phyloP scores from a whole-genome alignment of 495 filamentous ascomycete species.

The Lineolata rhizophorae region DNA sequence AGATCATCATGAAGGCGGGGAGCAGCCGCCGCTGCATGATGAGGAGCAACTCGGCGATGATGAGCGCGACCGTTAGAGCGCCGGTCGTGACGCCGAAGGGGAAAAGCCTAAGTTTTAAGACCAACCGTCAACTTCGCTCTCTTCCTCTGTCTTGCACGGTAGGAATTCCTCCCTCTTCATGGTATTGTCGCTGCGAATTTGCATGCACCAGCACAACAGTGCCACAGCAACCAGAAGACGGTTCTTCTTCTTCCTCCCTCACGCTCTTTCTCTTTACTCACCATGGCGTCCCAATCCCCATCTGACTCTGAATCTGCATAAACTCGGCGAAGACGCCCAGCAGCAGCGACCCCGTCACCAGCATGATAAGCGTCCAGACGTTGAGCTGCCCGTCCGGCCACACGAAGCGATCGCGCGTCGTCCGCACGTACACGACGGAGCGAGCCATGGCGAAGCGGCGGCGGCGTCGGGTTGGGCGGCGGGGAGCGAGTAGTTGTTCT shows the following conservation, averaged over 20 bases:
- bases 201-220: not conserved
- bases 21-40: constrained; percentile 51
- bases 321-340: constrained; percentile 79
- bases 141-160: not conserved
- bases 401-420: not conserved
- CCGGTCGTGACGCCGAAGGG: constrained; percentile 56
- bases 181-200: not conserved
- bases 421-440: not conserved
- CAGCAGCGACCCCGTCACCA: constrained; percentile 53
- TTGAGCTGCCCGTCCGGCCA: constrained; percentile 91
- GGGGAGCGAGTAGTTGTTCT: no score
- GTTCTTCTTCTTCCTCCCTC: no score
- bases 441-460: not conserved
- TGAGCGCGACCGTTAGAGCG: constrained; percentile 18
- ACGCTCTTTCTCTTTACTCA: no score
- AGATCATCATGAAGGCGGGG: constrained; percentile 73
- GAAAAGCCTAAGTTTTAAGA: constrained; percentile 47
- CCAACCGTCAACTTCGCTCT: not conserved
- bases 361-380: constrained; percentile 76
- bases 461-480: no score
- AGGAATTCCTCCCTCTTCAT: no score
- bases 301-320: constrained; percentile 50
- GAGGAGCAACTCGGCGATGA: constrained; percentile 18
- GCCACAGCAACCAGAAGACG: not conserved
- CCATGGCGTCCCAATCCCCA: constrained; percentile 63